Conservation (phyloP, 164 flowering plant genomes). For the Macadamia integrifolia region DNA sequence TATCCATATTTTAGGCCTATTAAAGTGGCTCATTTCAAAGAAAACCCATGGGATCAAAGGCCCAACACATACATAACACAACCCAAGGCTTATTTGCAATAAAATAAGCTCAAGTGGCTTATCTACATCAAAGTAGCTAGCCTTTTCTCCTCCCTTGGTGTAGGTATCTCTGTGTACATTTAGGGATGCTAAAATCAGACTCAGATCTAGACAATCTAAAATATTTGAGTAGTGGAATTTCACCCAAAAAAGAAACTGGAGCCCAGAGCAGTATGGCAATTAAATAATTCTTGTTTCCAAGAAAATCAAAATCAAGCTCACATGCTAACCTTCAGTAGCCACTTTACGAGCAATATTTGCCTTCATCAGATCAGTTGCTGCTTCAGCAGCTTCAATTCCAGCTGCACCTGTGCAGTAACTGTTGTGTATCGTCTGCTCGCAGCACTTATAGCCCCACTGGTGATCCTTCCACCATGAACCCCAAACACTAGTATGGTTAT, state of each 20-base stretch:
- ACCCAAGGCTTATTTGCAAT: too few species aligned
- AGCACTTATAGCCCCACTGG: conserved; percentile 31
- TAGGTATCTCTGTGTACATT: conserved; percentile 40
- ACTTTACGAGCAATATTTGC: conserved; percentile 40
- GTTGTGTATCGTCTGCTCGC: conserved; percentile 38
- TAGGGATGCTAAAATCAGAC: not conserved
- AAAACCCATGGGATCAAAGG: too few species aligned
- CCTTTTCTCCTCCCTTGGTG: conserved; percentile 52
- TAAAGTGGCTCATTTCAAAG: too few species aligned
- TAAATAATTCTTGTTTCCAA: not conserved
- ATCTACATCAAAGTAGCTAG: conserved; percentile 35
- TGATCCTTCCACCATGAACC: conserved; percentile 10
- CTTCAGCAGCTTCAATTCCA: conserved; percentile 58
- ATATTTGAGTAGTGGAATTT: not conserved
- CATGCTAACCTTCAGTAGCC: conserved; percentile 30
- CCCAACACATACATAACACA: too few species aligned
- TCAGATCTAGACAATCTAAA: not conserved
- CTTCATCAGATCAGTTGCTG: conserved; percentile 44
- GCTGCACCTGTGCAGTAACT: conserved; percentile 55
- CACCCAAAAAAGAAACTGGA: not conserved
- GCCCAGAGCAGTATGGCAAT: not conserved
- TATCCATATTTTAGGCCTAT: too few species aligned
- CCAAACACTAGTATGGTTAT: conserved; percentile 16
- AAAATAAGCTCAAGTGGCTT: too few species aligned
- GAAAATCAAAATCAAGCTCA: not conserved